These are phyloP conservation scores for Polytrichum formosum DNA, from an alignment of 225 moss, liverwort and hornwort species.

Conservation along the genomic window DNA sequence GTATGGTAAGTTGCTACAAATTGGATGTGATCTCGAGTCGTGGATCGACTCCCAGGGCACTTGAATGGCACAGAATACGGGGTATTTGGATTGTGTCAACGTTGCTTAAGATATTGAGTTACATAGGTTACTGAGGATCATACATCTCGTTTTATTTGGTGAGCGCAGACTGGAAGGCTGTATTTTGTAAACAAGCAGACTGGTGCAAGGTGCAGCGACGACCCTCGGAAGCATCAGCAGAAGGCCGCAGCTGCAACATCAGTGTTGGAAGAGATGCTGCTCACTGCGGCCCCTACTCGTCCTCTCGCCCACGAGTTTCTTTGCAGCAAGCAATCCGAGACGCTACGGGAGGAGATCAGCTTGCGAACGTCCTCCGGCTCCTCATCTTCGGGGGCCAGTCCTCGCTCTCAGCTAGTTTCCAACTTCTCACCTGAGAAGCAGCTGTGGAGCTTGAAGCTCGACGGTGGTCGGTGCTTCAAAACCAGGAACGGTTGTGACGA, in stretches of 20 bases:
- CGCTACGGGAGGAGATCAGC: constrained; percentile 25
- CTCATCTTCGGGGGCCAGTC: constrained; percentile 15
- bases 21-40: background rate
- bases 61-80: too few species aligned
- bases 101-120: too few species aligned
- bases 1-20: background rate
- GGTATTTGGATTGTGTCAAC: too few species aligned
- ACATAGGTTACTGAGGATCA: too few species aligned
- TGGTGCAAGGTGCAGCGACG: constrained; percentile 31
- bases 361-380: constrained; percentile 22
- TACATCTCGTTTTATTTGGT: too few species aligned
- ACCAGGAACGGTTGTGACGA: constrained; percentile 2
- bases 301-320: constrained; percentile 54
- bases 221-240: constrained; percentile 24
- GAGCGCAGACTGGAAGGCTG: constrained; percentile 45
- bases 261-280: background rate
- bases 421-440: constrained; percentile 39
- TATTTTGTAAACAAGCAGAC: constrained; percentile 59
- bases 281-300: constrained; percentile 5
- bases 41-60: background rate
- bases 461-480: constrained; percentile 21
- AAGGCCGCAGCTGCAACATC: background rate
- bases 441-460: constrained; percentile 40
- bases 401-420: constrained; percentile 2
- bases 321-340: constrained; percentile 60